Base-by-base conservation (phyloP, 2,329 filamentous ascomycete genomes). In the Fusarium circinatum region DNA sequence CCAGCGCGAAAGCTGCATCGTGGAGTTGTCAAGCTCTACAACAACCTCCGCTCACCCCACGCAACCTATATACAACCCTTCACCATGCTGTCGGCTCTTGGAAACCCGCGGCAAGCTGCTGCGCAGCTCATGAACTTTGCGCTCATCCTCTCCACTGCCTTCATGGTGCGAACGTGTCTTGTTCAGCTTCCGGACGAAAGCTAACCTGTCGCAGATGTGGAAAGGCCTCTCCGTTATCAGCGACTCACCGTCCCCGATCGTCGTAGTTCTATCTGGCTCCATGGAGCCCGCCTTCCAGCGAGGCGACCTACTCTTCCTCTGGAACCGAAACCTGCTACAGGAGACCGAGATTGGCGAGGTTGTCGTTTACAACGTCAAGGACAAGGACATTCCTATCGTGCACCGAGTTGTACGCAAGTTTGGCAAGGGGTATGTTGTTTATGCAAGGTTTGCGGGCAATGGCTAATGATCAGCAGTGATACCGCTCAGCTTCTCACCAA, bases 351-450 rank as follows among this genome's bases (percentile, higher is more conserved):
- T 89, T 22, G 87, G 87, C 69, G 87, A 89, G 75, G 81, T 91
- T n/a, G 89, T 90, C 14, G 89, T 91, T 15, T 91, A 91, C 84
- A 97, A 97, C 80, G 93, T 98, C 61, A 89, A 91, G 81, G 95
- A 92, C 65, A 99, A 98, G 87, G 94, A 98, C 75, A 98, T 99
- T 73, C 96, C 96, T 36, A 99, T 99, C 83, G 96, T 99, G 75
- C 96, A 99, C 85, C 88, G 96, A 57, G 89, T 98, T 15, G 93
- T 98, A 62, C 90, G 95, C 84, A 91, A 90, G 80, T 92, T 91
- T 80, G 90, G 90, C 28, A 78, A 78, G 36, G 90, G 90, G 86
- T 89, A 79, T 65, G 87, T 82, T 17, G 14, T 11, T 18, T 6
- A 12, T 15, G 26, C 9, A 9, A 11, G 39, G 10, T 8, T 8